Conservation (phyloP, 805 yeast species). For the Cyberlindnera mississippiensis region DNA sequence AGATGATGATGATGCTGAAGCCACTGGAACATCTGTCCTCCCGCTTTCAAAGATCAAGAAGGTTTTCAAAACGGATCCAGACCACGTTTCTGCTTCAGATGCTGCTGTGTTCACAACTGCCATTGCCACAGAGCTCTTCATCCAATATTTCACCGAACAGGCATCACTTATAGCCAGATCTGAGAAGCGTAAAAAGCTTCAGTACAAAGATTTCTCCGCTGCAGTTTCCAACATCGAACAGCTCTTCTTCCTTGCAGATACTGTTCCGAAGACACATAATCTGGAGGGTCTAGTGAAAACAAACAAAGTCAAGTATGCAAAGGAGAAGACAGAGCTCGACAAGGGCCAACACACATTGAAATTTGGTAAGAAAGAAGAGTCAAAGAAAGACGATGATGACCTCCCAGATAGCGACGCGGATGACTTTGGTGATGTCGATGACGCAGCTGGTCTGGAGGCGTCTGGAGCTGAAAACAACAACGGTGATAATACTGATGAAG, state of each 20-base stretch:
- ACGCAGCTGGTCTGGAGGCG: constrained; percentile 1
- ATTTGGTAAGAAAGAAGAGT: constrained; percentile 21
- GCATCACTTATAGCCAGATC: constrained; percentile 62
- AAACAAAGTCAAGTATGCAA: constrained; percentile 33
- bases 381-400: constrained; percentile 20
- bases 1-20: constrained; percentile 13
- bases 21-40: constrained; percentile 35
- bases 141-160: constrained; percentile 66
- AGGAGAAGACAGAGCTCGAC: constrained; percentile 23
- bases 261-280: constrained; percentile 61
- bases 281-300: constrained; percentile 44
- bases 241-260: constrained; percentile 56
- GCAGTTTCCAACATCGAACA: constrained; percentile 59
- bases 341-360: constrained; percentile 41
- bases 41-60: constrained; percentile 70
- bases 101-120: constrained; percentile 73
- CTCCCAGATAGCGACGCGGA: constrained; percentile 25
- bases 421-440: constrained; percentile 20
- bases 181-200: constrained; percentile 64
- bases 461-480: constrained; percentile 3
- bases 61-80: constrained; percentile 74
- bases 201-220: constrained; percentile 63
- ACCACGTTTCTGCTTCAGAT: constrained; percentile 60
- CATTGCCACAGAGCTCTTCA: constrained; percentile 72
- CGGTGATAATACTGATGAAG: constrained; percentile 15